Evolutionary conservation across 2,329 filamentous ascomycete genomes (phyloP), one percentile per base, ranked within the genome.

Genomic region (Cladosporium sp.): DNA sequence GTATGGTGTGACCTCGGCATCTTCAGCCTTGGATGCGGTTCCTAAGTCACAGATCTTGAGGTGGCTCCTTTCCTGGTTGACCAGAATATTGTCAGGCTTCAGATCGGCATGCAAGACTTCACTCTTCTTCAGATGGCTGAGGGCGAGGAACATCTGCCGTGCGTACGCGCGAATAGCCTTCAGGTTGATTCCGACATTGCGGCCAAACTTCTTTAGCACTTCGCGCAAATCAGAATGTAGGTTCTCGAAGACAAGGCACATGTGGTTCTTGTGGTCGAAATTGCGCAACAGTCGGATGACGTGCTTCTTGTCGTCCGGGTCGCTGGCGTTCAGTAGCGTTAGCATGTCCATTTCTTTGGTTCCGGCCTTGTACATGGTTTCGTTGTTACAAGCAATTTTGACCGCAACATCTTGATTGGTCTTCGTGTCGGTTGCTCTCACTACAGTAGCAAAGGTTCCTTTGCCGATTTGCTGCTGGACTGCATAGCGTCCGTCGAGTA

Each of bases 331-430:
- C 49, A 98, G 80, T 63, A 92, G 91, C 64, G 93, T 82, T 40
- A 98, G 72, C 57, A 97, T 95, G 36, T 88, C 86, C 65, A 97
- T 94, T 67, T 98, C 93, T 52, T 93, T 96, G 68, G 90, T 84
- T 16, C 91, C 93, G 39, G 90, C 91, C 69, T 95, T 96, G 58
- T 84, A 80, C 67, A 75, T 68, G 16, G 59, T 63, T 22, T 66
- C 91, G 62, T 98, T 97, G 69, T 94, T 94, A 55, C 93, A 87
- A 69, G 97, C 95, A 61, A 98, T 93, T 72, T 98, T 98, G 77
- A 98, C 87, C 19, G 93, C 93, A 27, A 97, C 91, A n/a, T 86
- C 68, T 59, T 81, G 80, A 51, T 62, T 64, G 39, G 79, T 87
- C 42, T 81, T 82, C 18, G 85, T 79, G 68, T 96, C 91, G 55